Base-by-base conservation (phyloP, 2,329 filamentous ascomycete genomes). In the Gyromitra esculenta region DNA sequence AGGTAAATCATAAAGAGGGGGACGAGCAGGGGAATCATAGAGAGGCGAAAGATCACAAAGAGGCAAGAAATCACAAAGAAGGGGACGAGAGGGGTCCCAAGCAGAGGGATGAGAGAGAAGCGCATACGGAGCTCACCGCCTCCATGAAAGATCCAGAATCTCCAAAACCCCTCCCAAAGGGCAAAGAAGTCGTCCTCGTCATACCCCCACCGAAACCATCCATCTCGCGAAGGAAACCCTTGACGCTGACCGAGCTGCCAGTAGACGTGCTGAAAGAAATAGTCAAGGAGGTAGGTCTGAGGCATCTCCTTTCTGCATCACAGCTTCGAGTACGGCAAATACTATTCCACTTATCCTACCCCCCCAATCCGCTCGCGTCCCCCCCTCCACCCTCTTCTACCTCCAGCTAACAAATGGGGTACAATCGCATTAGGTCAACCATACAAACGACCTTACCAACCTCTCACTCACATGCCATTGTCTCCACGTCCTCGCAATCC, bases 401-500 rank as follows among this genome's bases (percentile, higher is more conserved):
- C 50, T 62, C 13, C 18, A 39, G 59, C 71, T 77, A 13, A 75
- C 52, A 31, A 18, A 39, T n/a, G 15, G 18, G 25, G 25, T 31
- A 31, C 25, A 31, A 31, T 31, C 25, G 25, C 25, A 31, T 31
- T 48, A 93, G 91, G 87, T 94, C 69, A 92, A 90, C 2, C 90
- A 94, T 82, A 93, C 91, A 4, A 95, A 94, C 82, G 92, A 96
- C 82, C 86, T 96, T 77, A 93, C 91, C 0, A 90, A 92, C 13
- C 87, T 96, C 52, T 92, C 92, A 13, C 86, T 93, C 75, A 91
- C 92, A 56, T 92, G 93, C 84, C 93, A 92, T 13, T 90, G 90
- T 37, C 87, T 96, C 11, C 91, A 96, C 84, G 86, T 87, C 56
- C 87, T 96, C 70, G 89, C 91, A 0, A 90, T 93, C 31, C 92